These are phyloP conservation scores for Ascochyta rabiei DNA, from an alignment of 2,329 filamentous ascomycete genomes.

Conservation along the genomic window DNA sequence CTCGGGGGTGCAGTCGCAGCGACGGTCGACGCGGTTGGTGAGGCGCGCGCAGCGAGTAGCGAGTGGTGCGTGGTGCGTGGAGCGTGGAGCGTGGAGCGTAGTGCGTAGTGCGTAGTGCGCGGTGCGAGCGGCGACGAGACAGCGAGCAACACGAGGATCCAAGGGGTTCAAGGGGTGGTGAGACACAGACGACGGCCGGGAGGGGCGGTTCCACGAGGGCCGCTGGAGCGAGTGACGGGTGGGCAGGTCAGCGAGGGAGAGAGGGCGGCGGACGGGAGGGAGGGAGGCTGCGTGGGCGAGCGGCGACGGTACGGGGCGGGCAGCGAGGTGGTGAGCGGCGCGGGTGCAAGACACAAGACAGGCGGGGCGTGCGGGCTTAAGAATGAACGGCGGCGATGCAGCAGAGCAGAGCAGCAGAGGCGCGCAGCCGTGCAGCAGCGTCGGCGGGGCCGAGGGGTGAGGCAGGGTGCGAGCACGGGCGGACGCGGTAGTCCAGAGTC, in stretches of 20 bases:
- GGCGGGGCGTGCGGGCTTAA: conserved; percentile 6
- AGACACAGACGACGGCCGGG: too few relatives aligned
- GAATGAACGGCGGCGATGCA: neutral
- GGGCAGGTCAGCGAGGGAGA: neutral
- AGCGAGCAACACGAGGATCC: too few relatives aligned
- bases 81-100: neutral
- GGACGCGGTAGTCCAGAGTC: neutral
- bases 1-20: conserved; percentile 1
- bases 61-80: conserved; percentile 10
- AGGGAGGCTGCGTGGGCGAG: neutral
- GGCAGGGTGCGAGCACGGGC: conserved; percentile 3
- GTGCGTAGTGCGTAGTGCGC: conserved; percentile 1
- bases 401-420: too few relatives aligned
- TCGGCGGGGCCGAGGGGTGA: conserved; percentile 1
- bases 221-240: conserved; percentile 21
- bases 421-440: neutral
- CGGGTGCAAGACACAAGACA: neutral
- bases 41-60: neutral
- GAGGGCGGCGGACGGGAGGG: conserved; percentile 10
- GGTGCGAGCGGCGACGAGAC: too few relatives aligned
- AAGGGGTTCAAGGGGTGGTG: too few relatives aligned
- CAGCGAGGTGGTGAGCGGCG: conserved; percentile 2
- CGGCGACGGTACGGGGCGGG: neutral
- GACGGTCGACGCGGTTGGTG: neutral
- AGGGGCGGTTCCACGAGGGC: conserved; percentile 3